Percentiles rank a stretch among this genome's conserved stretches.
Conservation (phyloP, 352 stramenopile genomes). For the Pythium volutum region DNA sequence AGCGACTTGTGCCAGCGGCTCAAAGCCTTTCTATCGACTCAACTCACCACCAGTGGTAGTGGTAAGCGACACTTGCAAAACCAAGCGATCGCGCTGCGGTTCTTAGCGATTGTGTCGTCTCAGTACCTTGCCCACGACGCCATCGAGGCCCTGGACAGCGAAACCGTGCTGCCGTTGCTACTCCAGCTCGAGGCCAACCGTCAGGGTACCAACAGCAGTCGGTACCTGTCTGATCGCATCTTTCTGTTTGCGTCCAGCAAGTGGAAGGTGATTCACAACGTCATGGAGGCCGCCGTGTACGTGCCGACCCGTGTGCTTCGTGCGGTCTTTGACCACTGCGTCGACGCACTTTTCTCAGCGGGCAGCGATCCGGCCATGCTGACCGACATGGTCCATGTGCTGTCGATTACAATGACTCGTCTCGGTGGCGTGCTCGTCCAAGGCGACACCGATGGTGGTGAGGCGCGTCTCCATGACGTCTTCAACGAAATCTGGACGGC, state of each 20-base stretch:
- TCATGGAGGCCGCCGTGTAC: constrained; percentile 50
- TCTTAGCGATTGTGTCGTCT: constrained; percentile 19
- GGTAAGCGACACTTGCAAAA: constrained; percentile 12
- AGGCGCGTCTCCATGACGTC: constrained; percentile 34
- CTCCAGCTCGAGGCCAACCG: constrained; percentile 15
- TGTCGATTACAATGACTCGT: constrained; percentile 48
- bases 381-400: constrained; percentile 66
- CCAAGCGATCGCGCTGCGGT: constrained; percentile 20
- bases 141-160: constrained; percentile 18
- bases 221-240: constrained; percentile 19
- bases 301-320: constrained; percentile 39
- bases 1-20: constrained; percentile 17
- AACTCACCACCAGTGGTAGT: background rate
- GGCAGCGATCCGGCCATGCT: constrained; percentile 56
- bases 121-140: constrained; percentile 18
- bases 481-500: constrained; percentile 62
- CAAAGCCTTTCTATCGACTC: constrained; percentile 9
- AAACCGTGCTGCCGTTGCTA: constrained; percentile 14
- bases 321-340: constrained; percentile 35
- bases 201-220: constrained; percentile 21
- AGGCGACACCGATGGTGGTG: constrained; percentile 5
- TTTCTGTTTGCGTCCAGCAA: constrained; percentile 50
- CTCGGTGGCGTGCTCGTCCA: constrained; percentile 36
- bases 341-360: constrained; percentile 49
- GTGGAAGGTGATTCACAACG: constrained; percentile 51